Conservation (phyloP, 2,329 filamentous ascomycete genomes). For the Celoporthe dispersa region DNA sequence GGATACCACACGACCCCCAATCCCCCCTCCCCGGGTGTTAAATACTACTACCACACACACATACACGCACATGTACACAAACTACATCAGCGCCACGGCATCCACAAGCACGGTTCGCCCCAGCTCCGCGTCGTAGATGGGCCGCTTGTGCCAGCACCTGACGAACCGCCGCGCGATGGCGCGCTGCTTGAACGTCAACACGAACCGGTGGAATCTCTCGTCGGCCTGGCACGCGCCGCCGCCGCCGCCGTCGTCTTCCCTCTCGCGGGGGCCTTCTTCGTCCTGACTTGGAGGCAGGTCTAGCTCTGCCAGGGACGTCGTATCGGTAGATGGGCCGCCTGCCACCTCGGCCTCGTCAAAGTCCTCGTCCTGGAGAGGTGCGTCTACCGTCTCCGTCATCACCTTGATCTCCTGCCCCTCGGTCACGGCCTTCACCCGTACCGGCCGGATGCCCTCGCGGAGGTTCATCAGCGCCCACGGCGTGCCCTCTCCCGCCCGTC, state of each 20-base stretch:
- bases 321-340: background rate
- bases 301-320: background rate
- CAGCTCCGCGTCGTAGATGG: constrained; percentile 36
- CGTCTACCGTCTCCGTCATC: constrained; percentile 27
- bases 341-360: background rate
- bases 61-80: background rate
- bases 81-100: constrained; percentile 34
- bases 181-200: constrained; percentile 60
- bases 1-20: too few species aligned
- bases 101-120: constrained; percentile 35
- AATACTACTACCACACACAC: background rate
- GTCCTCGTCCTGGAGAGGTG: constrained; percentile 26
- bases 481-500: constrained; percentile 50
- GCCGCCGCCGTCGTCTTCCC: constrained; percentile 19
- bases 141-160: constrained; percentile 47
- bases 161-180: constrained; percentile 58
- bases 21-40: too few species aligned
- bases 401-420: constrained; percentile 18
- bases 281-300: background rate
- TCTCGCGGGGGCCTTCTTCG: background rate
- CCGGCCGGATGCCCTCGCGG: constrained; percentile 34
- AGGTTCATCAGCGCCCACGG: constrained; percentile 40
- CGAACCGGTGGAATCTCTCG: constrained; percentile 50
- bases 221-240: constrained; percentile 39
- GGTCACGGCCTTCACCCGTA: constrained; percentile 3